Percentiles rank a stretch among this genome's conserved stretches.
Conservation (phyloP, 345 rosid genomes). For the Stellera chamaejasme region DNA sequence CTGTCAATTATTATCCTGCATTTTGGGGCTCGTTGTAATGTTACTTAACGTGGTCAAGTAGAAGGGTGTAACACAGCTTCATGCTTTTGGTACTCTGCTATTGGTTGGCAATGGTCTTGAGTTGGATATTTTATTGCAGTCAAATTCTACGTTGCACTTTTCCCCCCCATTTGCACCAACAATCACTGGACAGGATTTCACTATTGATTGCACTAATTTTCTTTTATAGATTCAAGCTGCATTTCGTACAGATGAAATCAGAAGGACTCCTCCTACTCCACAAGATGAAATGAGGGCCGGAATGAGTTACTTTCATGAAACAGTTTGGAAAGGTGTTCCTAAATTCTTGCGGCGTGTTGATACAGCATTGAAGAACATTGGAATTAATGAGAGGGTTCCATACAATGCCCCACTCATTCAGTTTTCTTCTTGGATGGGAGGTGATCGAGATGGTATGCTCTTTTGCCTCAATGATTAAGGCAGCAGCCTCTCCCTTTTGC, state of each 20-base stretch:
- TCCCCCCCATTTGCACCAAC: too few species aligned
- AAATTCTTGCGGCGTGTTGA: slow-evolving; percentile 97
- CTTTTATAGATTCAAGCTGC: slow-evolving; percentile 94
- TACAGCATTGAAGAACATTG: slow-evolving; percentile 94
- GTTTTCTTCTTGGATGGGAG: slow-evolving; percentile 99
- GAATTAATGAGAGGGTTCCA: slow-evolving; percentile 87
- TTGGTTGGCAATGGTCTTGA: too few species aligned
- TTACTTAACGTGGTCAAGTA: too few species aligned
- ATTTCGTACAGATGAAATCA: slow-evolving; percentile 98
- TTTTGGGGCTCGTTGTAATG: too few species aligned
- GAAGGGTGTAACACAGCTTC: too few species aligned
- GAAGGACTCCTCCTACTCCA: slow-evolving; percentile 96
- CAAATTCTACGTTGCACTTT: too few species aligned
- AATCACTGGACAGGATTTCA: not conserved
- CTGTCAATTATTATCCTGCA: too few species aligned
- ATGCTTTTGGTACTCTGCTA: too few species aligned
- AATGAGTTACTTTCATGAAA: slow-evolving; percentile 99
- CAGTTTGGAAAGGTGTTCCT: slow-evolving; percentile 98
- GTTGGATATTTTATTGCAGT: too few species aligned
- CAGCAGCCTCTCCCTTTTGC: not conserved
- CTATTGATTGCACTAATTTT: slow-evolving; percentile 1
- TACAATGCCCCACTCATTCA: slow-evolving; percentile 98
- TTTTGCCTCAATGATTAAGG: not conserved
- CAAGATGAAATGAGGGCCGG: slow-evolving; percentile 99
- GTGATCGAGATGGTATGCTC: slow-evolving; percentile 92